Conservation (phyloP, 129 eudicot species). For the Flaveria bidentis region DNA sequence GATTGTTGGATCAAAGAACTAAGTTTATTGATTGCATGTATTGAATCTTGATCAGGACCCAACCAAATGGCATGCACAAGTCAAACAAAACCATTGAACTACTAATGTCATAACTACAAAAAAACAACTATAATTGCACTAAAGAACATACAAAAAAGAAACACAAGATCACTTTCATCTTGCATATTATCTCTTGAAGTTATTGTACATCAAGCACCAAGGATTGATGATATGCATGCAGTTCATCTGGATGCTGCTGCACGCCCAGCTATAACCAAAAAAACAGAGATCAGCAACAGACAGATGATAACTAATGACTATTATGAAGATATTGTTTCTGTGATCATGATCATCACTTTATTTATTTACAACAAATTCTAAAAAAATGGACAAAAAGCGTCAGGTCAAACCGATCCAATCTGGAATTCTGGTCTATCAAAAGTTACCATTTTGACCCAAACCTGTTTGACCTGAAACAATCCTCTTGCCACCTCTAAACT, state of each 20-base stretch:
- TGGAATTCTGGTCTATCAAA: neutral
- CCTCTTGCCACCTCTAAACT: too few relatives aligned
- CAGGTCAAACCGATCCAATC: neutral
- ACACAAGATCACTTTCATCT: constrained; percentile 12
- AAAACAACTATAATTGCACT: constrained; percentile 15
- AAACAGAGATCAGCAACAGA: neutral
- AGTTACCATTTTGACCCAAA: neutral
- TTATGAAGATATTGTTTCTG: too few relatives aligned
- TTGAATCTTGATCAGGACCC: neutral
- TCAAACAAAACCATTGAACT: constrained; percentile 20
- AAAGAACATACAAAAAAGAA: constrained; percentile 24
- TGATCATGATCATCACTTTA: too few relatives aligned
- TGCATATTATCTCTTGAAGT: constrained; percentile 8
- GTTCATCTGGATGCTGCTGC: constrained; percentile 38
- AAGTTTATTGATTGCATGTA: neutral
- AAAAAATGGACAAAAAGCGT: neutral
- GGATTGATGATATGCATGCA: neutral
- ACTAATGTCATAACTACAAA: constrained; percentile 14
- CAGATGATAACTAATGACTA: neutral
- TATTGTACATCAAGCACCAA: constrained; percentile 21
- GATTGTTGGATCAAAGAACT: neutral
- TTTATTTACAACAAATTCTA: neutral
- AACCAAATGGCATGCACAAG: neutral
- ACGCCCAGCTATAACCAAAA: constrained; percentile 27
- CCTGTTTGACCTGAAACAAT: neutral